Conservation (phyloP, 345 rosid genomes). For the Dipteronia sinensis region DNA sequence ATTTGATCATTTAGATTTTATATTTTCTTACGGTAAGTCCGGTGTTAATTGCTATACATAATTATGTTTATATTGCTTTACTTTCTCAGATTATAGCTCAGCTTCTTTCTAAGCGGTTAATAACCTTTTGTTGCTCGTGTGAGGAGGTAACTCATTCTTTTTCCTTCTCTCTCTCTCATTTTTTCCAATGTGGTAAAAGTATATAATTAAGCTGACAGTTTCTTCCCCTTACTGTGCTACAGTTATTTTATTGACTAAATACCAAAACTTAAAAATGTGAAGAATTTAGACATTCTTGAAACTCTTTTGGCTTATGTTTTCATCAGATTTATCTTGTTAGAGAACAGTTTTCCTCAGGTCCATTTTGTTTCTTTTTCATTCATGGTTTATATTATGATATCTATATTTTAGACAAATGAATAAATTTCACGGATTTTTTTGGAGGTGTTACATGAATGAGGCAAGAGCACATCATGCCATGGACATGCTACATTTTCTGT, state of each 20-base stretch:
- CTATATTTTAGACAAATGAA: too few species aligned
- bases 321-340: not conserved
- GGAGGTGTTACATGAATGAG: conserved; percentile 98
- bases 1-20: conserved; percentile 18
- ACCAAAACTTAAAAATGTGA: conserved; percentile 16
- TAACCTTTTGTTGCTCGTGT: conserved; percentile 96
- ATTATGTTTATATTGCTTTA: conserved; percentile 1
- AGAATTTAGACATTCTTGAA: not conserved
- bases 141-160: conserved; percentile 59
- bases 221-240: not conserved
- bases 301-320: not conserved
- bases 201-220: not conserved
- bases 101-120: conserved; percentile 94
- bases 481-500: too few species aligned
- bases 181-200: not conserved
- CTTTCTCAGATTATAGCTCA: conserved; percentile 88
- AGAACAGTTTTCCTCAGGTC: not conserved
- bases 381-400: too few species aligned
- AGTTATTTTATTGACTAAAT: too few species aligned
- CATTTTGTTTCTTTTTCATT: not conserved
- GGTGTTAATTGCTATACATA: not conserved
- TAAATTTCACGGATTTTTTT: conserved; percentile 8
- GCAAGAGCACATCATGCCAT: conserved; percentile 96
- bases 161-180: not conserved
- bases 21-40: not conserved